Conservation (phyloP, 805 yeast species). For the Barnettozyma populi region DNA sequence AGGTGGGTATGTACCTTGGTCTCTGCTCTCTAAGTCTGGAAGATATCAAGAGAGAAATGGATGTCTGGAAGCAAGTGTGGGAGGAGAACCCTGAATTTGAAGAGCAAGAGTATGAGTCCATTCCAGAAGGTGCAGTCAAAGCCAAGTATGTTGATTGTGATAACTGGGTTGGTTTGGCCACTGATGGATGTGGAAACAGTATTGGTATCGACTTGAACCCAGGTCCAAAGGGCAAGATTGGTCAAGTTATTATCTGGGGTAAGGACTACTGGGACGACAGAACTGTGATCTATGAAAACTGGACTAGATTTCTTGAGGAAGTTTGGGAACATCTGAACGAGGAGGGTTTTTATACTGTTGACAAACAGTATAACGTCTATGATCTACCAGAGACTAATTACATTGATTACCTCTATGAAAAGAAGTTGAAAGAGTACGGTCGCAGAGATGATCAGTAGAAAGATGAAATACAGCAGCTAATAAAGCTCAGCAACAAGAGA, state of each 20-base stretch:
- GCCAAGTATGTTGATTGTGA: constrained; percentile 8
- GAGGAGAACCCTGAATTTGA: constrained; percentile 10
- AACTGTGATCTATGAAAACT: constrained; percentile 5
- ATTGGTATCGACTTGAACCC: constrained; percentile 15
- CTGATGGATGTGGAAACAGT: constrained; percentile 17
- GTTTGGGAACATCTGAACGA: constrained; percentile 4
- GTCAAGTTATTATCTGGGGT: constrained; percentile 16
- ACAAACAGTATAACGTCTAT: constrained; percentile 9
- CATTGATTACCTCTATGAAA: constrained; percentile 7
- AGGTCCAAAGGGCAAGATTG: constrained; percentile 14
- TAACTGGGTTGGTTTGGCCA: constrained; percentile 12
- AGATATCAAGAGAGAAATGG: constrained; percentile 11
- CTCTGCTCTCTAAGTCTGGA: constrained; percentile 3
- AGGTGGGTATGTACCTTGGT: constrained; percentile 9
- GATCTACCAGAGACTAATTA: constrained; percentile 8
- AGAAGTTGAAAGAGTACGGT: background rate
- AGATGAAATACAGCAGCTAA: background rate
- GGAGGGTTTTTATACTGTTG: constrained; percentile 5
- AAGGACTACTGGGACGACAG: constrained; percentile 12
- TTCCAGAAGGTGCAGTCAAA: constrained; percentile 10
- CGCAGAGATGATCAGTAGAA: background rate
- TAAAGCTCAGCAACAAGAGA: background rate
- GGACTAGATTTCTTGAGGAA: constrained; percentile 7
- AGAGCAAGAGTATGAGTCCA: constrained; percentile 3
- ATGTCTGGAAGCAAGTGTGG: constrained; percentile 12